These are phyloP conservation scores for Boechera divaricarpa DNA, from an alignment of 345 rosid genomes.

Conservation along the genomic window DNA sequence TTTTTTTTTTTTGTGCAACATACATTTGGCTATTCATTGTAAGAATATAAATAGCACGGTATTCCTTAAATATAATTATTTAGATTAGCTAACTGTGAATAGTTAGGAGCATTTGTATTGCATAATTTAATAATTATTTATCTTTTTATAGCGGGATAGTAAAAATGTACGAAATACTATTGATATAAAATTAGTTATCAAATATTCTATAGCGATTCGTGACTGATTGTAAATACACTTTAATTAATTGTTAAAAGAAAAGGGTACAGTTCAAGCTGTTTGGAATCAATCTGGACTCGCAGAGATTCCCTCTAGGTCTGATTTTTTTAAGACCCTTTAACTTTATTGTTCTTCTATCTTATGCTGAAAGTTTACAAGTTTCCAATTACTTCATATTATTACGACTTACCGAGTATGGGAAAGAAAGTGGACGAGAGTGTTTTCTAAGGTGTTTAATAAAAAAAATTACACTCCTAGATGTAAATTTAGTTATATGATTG, in stretches of 20 bases:
- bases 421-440: not conserved
- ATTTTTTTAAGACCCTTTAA: not conserved
- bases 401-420: not conserved
- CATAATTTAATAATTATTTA: not conserved
- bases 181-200: not conserved
- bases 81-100: not conserved
- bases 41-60: not conserved
- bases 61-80: not conserved
- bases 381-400: not conserved
- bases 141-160: not conserved
- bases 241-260: not conserved
- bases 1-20: no score
- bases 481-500: no score
- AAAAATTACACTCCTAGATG: no score
- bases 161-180: not conserved
- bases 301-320: conserved; percentile 16
- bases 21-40: not conserved
- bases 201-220: not conserved
- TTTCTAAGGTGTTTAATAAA: no score
- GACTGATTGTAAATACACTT: conserved; percentile 4
- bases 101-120: not conserved
- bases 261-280: conserved; percentile 17
- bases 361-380: conserved; percentile 1
- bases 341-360: not conserved
- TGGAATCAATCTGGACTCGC: conserved; percentile 5